These are phyloP conservation scores for Misopates orontium DNA, from an alignment of 257 asterid genomes.

Conservation along the genomic window DNA sequence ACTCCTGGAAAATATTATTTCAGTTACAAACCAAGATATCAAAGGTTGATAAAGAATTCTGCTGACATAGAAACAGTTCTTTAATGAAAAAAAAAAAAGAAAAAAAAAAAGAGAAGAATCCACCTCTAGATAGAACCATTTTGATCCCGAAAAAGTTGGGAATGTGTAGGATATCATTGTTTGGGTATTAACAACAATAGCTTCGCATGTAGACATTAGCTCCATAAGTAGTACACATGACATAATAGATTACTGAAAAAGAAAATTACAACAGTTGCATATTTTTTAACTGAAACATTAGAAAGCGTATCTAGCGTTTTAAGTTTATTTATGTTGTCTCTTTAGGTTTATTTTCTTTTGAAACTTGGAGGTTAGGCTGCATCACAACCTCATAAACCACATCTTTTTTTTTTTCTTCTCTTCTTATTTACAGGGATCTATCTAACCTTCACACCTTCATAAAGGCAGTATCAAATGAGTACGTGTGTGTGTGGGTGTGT, in stretches of 20 bases:
- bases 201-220: conserved; percentile 14
- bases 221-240: conserved; percentile 10
- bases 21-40: conserved; percentile 6
- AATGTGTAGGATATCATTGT: conserved; percentile 12
- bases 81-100: too few relatives aligned
- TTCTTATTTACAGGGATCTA: neutral
- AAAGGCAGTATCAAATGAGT: neutral
- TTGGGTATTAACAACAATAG: neutral
- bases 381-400: neutral
- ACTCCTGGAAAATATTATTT: conserved; percentile 37
- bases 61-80: neutral
- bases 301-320: neutral
- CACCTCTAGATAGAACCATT: neutral
- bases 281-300: conserved; percentile 2
- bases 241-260: conserved; percentile 7
- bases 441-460: neutral
- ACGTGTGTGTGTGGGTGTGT: neutral
- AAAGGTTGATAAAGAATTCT: conserved; percentile 11
- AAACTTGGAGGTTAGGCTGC: neutral
- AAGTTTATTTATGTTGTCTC: neutral
- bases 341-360: neutral
- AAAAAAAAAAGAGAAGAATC: too few relatives aligned
- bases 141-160: neutral
- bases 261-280: conserved; percentile 15
- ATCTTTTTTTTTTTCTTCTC: neutral